Conservation (phyloP, 1,139 yeast species). For the Debaryomyces nepalensis region DNA sequence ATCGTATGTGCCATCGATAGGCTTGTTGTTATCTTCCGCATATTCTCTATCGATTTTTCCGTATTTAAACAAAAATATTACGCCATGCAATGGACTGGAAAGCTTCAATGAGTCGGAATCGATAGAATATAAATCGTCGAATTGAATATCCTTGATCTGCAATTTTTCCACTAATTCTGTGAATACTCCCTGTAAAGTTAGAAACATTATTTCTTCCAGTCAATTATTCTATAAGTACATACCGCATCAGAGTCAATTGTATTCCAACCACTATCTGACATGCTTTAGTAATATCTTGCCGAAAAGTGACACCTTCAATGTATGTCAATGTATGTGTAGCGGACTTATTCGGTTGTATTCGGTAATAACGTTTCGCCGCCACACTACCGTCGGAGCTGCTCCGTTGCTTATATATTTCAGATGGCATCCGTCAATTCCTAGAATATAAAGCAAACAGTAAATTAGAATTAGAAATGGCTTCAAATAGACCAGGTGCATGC, state of each 20-base stretch:
- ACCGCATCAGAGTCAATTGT: slow-evolving; percentile 75
- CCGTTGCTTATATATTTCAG: not conserved
- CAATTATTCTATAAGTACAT: slow-evolving; percentile 23
- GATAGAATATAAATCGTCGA: slow-evolving; percentile 62
- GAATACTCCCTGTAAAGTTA: slow-evolving; percentile 59
- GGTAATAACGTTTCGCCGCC: not conserved
- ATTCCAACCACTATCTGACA: slow-evolving; percentile 55
- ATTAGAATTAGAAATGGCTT: too few species aligned
- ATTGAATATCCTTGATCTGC: slow-evolving; percentile 59
- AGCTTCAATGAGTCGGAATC: slow-evolving; percentile 51
- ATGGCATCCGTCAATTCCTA: too few species aligned
- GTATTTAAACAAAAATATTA: slow-evolving; percentile 67
- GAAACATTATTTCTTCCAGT: slow-evolving; percentile 9
- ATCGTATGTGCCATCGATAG: slow-evolving; percentile 53
- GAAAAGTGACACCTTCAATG: too few species aligned
- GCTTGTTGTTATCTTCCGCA: slow-evolving; percentile 34
- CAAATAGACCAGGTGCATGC: slow-evolving; percentile 31
- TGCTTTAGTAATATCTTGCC: too few species aligned
- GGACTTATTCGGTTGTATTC: not conserved
- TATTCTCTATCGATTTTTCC: slow-evolving; percentile 41
- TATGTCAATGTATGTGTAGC: too few species aligned
- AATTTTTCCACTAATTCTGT: slow-evolving; percentile 65
- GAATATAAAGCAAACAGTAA: too few species aligned
- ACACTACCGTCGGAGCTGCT: slow-evolving; percentile 15
- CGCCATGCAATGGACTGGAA: slow-evolving; percentile 58